phyloP scores from a whole-genome alignment of 306 rosid genomes.

The Lathyrus aphaca region DNA sequence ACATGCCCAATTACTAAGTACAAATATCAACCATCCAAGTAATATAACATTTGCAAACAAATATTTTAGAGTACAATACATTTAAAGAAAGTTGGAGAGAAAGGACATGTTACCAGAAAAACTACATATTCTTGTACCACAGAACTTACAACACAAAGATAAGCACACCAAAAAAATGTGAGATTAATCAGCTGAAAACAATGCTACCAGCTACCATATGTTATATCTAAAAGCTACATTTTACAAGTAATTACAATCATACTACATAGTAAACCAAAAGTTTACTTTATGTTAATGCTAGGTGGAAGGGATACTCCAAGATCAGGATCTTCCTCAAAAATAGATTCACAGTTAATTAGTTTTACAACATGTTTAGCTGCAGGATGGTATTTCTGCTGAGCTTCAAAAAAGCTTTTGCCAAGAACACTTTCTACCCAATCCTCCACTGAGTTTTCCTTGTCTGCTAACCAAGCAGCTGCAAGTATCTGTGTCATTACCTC shows the following conservation, averaged over 20 bases:
- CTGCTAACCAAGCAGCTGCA: conserved; percentile 82
- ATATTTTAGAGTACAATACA: neutral
- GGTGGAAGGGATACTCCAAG: conserved; percentile 75
- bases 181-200: conserved; percentile 43
- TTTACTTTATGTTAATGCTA: conserved; percentile 63
- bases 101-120: conserved; percentile 5
- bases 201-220: conserved; percentile 46
- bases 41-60: neutral
- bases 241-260: conserved; percentile 61
- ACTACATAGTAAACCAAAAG: conserved; percentile 39
- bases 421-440: conserved; percentile 76
- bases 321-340: conserved; percentile 57
- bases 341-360: conserved; percentile 55
- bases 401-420: conserved; percentile 61
- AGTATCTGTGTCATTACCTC: conserved; percentile 72
- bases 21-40: too few relatives aligned
- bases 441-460: conserved; percentile 55
- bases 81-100: neutral
- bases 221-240: conserved; percentile 57
- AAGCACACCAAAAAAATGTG: conserved; percentile 44
- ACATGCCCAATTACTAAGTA: too few relatives aligned
- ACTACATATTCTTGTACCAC: conserved; percentile 40
- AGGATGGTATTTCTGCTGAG: conserved; percentile 48
- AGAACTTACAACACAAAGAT: conserved; percentile 45
- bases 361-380: conserved; percentile 48